A percentile compares a stretch with the other conserved stretches of the same genome.
Conservation (phyloP, 352 stramenopile species). For the Phytophthora hybrid region DNA sequence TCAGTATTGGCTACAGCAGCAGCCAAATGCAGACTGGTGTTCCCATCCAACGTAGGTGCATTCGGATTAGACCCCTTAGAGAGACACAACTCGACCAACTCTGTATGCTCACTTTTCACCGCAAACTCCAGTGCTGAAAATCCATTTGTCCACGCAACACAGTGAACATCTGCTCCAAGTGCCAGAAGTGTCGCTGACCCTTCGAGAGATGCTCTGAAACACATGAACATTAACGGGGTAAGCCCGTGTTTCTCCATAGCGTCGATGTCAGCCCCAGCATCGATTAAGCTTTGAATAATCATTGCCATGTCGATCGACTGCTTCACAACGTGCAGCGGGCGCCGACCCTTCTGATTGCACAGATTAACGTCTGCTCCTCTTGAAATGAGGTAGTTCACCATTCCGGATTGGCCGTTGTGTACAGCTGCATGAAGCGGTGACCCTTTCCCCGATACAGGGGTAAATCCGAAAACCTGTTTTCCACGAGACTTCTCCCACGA, state of each 20-base stretch:
- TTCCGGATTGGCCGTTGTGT: conserved; percentile 59
- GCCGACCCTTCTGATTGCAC: conserved; percentile 64
- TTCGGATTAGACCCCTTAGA: conserved; percentile 79
- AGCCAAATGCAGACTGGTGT: conserved; percentile 81
- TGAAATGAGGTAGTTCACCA: conserved; percentile 74
- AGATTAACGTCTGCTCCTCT: conserved; percentile 63
- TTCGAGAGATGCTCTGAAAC: conserved; percentile 64
- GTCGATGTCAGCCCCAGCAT: conserved; percentile 67
- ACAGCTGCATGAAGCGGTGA: conserved; percentile 74
- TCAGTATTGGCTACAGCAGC: conserved; percentile 47
- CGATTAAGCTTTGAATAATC: conserved; percentile 73
- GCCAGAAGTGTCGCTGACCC: conserved; percentile 73
- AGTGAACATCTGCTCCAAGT: conserved; percentile 70
- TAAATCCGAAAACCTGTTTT: conserved; percentile 79
- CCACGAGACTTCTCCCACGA: conserved; percentile 76
- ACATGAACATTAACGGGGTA: conserved; percentile 88
- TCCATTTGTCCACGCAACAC: conserved; percentile 79
- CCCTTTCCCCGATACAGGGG: conserved; percentile 59
- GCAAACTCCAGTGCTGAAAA: conserved; percentile 77
- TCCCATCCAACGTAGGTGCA: conserved; percentile 59
- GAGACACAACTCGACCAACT: conserved; percentile 76
- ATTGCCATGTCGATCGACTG: conserved; percentile 60
- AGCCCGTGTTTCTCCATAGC: conserved; percentile 66
- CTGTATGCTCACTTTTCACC: conserved; percentile 44
- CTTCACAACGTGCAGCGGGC: conserved; percentile 73